phyloP scores from a whole-genome alignment of 164 flowering plant genomes.

The Euptelea pleiosperma region DNA sequence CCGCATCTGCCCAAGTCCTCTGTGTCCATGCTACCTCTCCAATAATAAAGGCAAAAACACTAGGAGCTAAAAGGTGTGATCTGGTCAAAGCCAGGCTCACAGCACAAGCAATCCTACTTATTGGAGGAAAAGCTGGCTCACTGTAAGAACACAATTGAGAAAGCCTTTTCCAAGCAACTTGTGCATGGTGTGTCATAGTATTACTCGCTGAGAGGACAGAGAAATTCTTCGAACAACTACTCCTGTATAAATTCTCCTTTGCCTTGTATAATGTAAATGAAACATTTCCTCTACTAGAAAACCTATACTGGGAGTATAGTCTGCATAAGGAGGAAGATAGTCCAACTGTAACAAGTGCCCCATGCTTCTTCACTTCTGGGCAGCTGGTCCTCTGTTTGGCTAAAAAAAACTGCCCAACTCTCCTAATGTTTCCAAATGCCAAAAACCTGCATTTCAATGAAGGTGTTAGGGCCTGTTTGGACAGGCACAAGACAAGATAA shows the following conservation, averaged over 20 bases:
- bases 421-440: constrained; percentile 27
- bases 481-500: background rate
- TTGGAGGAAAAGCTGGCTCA: constrained; percentile 32
- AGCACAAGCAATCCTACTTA: constrained; percentile 56
- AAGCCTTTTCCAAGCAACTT: constrained; percentile 58
- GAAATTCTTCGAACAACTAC: constrained; percentile 15
- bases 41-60: constrained; percentile 48
- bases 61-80: constrained; percentile 49
- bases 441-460: constrained; percentile 34
- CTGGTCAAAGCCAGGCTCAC: constrained; percentile 63
- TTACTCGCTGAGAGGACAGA: constrained; percentile 23
- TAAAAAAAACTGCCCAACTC: constrained; percentile 26
- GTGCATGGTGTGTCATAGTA: constrained; percentile 36
- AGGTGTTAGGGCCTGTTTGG: background rate
- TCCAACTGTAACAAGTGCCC: constrained; percentile 21
- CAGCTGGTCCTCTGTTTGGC: constrained; percentile 10
- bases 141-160: constrained; percentile 30
- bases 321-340: constrained; percentile 18
- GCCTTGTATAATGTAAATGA: constrained; percentile 15
- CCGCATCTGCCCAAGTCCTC: constrained; percentile 41
- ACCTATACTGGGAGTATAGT: constrained; percentile 20
- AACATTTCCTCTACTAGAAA: constrained; percentile 24
- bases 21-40: constrained; percentile 48
- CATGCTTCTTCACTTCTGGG: constrained; percentile 15
- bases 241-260: constrained; percentile 19